Percentiles rank a stretch among this genome's conserved stretches.
Conservation (phyloP, 108 stramenopile genomes). For the Skeletonema tropicum region DNA sequence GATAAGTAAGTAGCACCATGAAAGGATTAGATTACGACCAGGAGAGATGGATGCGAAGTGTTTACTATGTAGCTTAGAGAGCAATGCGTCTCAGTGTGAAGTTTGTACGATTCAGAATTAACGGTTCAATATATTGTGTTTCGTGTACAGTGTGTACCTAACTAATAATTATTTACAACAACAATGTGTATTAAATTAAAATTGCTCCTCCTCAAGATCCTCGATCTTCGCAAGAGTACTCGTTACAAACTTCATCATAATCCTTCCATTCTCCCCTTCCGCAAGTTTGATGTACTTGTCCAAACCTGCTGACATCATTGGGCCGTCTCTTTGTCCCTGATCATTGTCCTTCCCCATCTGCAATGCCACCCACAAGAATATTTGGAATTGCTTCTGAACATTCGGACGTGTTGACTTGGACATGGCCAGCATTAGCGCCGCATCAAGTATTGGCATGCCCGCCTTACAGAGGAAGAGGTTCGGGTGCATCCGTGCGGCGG, state of each 20-base stretch:
- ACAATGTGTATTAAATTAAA: background rate
- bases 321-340: constrained; percentile 6
- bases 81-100: background rate
- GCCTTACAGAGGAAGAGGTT: constrained; percentile 51
- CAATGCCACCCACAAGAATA: constrained; percentile 59
- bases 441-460: constrained; percentile 58
- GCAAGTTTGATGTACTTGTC: constrained; percentile 54
- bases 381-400: constrained; percentile 52
- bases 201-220: constrained; percentile 25
- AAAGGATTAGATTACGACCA: background rate
- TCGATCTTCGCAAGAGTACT: constrained; percentile 47
- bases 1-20: background rate
- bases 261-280: constrained; percentile 60
- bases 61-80: background rate
- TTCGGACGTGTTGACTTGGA: constrained; percentile 35
- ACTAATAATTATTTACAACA: background rate
- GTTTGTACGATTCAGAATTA: background rate
- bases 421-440: constrained; percentile 60
- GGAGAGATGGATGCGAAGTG: background rate
- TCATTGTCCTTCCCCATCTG: constrained; percentile 19
- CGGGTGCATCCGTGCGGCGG: constrained; percentile 36
- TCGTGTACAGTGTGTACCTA: background rate
- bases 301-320: constrained; percentile 39
- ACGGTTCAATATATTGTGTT: background rate
- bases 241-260: constrained; percentile 61